Conservation (phyloP, 1,284 basidiomycete species). For the Lentinula novae-zelandiae region DNA sequence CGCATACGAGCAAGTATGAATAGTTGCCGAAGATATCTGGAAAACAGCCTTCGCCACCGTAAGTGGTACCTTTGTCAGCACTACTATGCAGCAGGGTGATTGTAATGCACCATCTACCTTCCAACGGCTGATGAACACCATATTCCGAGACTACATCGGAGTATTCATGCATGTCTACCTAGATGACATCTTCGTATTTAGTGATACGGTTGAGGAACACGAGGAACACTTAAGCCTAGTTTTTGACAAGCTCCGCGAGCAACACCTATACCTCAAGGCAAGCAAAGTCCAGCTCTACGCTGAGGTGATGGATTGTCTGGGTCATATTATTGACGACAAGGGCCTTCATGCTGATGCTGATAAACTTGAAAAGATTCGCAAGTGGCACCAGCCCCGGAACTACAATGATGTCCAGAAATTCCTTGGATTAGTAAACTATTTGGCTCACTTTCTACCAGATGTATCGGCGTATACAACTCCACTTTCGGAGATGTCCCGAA, state of each 20-base stretch:
- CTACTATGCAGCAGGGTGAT: too few relatives aligned
- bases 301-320: constrained; percentile 18
- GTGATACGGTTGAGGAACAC: too few relatives aligned
- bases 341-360: constrained; percentile 20
- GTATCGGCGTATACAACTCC: constrained; percentile 21
- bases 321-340: constrained; percentile 19
- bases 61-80: too few relatives aligned
- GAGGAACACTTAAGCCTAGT: too few relatives aligned
- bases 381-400: constrained; percentile 25
- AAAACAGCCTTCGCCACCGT: too few relatives aligned
- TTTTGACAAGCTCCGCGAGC: constrained; percentile 16
- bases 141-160: too few relatives aligned
- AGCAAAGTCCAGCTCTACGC: constrained; percentile 22
- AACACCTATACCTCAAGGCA: constrained; percentile 19
- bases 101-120: too few relatives aligned
- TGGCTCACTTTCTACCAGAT: constrained; percentile 26
- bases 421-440: constrained; percentile 29
- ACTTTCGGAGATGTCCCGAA: constrained; percentile 15
- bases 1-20: too few relatives aligned
- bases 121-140: too few relatives aligned
- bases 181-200: too few relatives aligned
- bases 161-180: too few relatives aligned
- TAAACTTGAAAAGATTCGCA: constrained; percentile 16
- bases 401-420: constrained; percentile 28
- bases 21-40: too few relatives aligned